These are phyloP conservation scores for Trichoderma oligosporum DNA, from an alignment of 2,329 filamentous ascomycete genomes.

Conservation along the genomic window DNA sequence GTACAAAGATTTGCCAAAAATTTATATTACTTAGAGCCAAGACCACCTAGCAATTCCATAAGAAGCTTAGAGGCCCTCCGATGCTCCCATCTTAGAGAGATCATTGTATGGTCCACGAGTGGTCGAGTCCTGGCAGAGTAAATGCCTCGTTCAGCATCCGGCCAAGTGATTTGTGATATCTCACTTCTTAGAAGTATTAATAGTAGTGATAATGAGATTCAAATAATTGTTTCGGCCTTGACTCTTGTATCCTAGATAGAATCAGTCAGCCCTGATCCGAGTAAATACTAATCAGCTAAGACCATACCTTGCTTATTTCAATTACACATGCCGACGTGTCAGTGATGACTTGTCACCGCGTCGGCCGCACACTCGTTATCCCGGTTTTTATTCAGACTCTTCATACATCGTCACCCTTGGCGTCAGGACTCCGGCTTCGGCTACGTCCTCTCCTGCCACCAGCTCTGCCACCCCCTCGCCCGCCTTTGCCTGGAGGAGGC, in stretches of 20 bases:
- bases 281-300: not conserved
- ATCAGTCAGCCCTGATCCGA: constrained; percentile 4
- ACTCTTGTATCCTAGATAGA: constrained; percentile 8
- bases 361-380: constrained; percentile 12
- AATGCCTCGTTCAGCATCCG: not conserved
- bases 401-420: constrained; percentile 35
- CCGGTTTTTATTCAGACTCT: not conserved
- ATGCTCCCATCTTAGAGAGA: not conserved
- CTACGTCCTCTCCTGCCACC: constrained; percentile 44
- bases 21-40: not conserved
- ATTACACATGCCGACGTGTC: constrained; percentile 18
- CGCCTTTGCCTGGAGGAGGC: constrained; percentile 58
- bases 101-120: not conserved
- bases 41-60: not conserved
- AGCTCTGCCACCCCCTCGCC: constrained; percentile 35
- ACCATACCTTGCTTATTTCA: constrained; percentile 16
- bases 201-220: not conserved
- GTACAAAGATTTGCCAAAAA: not conserved
- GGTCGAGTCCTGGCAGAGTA: not conserved
- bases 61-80: not conserved
- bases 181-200: not conserved
- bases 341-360: constrained; percentile 11
- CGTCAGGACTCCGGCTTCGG: constrained; percentile 48
- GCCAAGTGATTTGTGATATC: not conserved
- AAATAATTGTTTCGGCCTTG: not conserved